Base-by-base conservation (phyloP, 1,284 basidiomycete species). In the Golubevia sp. region DNA sequence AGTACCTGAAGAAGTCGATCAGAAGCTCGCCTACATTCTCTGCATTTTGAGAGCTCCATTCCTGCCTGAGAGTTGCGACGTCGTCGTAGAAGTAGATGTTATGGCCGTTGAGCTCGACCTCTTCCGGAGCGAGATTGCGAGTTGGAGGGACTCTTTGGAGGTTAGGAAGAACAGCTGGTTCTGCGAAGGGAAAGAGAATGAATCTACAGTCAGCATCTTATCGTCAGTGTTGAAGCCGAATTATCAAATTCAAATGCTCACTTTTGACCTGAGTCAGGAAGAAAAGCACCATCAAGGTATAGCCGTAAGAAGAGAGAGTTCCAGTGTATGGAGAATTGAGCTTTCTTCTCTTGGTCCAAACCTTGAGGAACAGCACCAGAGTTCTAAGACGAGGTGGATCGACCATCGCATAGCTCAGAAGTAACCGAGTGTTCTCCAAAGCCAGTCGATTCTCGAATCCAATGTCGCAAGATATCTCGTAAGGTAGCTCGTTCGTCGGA, bases 301-400 rank as follows among this genome's bases (percentile, higher is more conserved):
- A 98, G 64, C 96, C 96, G 84, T 99, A 99, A 56, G 94, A 97
- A 53, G 93, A 96, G 55, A 99, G 86, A 1, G 96, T 98, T 64
- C 96, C 96, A 76, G 92, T 91, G 85, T 97, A 99, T 20, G 96
- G 94, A 63, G 94, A 97, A 85, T 99, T 97, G 85, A 99, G 97
- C 89, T 97, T 95, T 85, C 93, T 89, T 83, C 95, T 88, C 86
- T 99, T 99, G 79, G 93, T 93, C 96, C 96, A 99, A 34, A 99
- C 94, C 87, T 99, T 99, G 81, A 99, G 89, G 86, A 99, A 98
- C 62, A 99, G 88, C 52, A 99, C 96, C 84, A 99, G 88, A 0
- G 94, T 95, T 68, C 95, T 89, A 61, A 99, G 91, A 71, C 96
- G 89, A 44, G 92, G 91, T 15, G 95, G 94, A 85, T 99, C 96